A percentile compares a stretch with the other conserved stretches of the same genome.
Conservation (phyloP, 2,329 filamentous ascomycete genomes). For the Lasiodiplodia gonubiensis region DNA sequence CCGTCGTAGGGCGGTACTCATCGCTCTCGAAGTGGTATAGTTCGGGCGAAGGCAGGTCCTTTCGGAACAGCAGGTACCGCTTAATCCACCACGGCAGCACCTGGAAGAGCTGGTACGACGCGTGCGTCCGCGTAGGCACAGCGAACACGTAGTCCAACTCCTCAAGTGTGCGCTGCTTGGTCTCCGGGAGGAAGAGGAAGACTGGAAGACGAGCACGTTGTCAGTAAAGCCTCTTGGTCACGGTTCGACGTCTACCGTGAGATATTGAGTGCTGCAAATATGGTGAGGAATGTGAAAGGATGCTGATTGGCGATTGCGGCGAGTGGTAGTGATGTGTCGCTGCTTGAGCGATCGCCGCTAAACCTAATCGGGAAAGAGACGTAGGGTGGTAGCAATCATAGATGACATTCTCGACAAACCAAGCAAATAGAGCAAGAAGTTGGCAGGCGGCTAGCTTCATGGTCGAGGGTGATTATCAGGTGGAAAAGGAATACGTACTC, state of each 20-base stretch:
- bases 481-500: conserved; percentile 40
- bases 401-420: no score
- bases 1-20: background rate
- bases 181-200: conserved; percentile 62
- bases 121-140: conserved; percentile 50
- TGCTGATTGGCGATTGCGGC: conserved; percentile 41
- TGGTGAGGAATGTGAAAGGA: conserved; percentile 31
- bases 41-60: conserved; percentile 39
- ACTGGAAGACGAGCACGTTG: conserved; percentile 47
- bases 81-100: conserved; percentile 55
- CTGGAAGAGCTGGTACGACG: conserved; percentile 47
- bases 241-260: no score
- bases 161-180: conserved; percentile 56
- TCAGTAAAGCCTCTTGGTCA: no score
- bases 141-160: conserved; percentile 59
- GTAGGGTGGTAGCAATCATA: no score
- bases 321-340: no score
- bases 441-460: no score
- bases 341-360: no score
- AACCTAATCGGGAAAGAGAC: no score
- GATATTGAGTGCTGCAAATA: no score
- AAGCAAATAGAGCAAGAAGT: no score
- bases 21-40: conserved; percentile 47
- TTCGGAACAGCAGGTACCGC: conserved; percentile 49
- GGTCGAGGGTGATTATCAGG: background rate